A percentile compares a stretch with the other conserved stretches of the same genome.
phyloP scores from a whole-genome alignment of 164 flowering plant genomes.

The Berberis vulgaris region DNA sequence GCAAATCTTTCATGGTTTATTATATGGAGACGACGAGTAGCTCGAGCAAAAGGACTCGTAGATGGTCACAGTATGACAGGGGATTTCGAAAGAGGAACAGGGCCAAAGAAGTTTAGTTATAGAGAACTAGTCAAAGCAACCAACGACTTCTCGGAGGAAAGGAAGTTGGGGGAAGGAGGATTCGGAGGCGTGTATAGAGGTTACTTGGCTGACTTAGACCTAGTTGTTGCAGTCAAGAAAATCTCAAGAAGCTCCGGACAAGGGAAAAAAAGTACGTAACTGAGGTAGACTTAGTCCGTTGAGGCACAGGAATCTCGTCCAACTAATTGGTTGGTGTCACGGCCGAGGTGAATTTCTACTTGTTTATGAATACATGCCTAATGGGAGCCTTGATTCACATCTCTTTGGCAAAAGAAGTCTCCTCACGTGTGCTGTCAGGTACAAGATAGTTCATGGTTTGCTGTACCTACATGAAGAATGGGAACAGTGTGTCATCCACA shows the following conservation, averaged over 20 bases:
- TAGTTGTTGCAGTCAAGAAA: neutral
- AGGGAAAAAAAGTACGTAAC: neutral
- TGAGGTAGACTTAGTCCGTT: neutral
- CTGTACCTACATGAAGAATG: neutral
- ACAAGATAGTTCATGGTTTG: neutral
- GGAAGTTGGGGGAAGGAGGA: constrained; percentile 4
- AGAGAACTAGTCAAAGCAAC: neutral
- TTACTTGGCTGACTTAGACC: neutral
- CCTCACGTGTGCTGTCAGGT: neutral
- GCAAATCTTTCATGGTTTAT: neutral
- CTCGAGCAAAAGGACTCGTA: neutral
- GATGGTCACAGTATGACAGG: constrained; percentile 3
- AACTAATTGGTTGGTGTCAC: neutral
- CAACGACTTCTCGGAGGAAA: neutral
- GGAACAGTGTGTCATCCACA: neutral
- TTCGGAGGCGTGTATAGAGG: neutral
- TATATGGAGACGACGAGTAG: neutral
- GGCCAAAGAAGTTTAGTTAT: constrained; percentile 22
- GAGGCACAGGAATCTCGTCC: neutral
- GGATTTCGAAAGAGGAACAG: constrained; percentile 17
- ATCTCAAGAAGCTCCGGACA: neutral
- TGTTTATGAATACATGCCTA: constrained; percentile 2
- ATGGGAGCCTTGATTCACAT: neutral
- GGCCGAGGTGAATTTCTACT: neutral
- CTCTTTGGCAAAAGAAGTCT: neutral